Conservation (phyloP, 495 filamentous ascomycete genomes). For the Bryoglossum gracile region DNA sequence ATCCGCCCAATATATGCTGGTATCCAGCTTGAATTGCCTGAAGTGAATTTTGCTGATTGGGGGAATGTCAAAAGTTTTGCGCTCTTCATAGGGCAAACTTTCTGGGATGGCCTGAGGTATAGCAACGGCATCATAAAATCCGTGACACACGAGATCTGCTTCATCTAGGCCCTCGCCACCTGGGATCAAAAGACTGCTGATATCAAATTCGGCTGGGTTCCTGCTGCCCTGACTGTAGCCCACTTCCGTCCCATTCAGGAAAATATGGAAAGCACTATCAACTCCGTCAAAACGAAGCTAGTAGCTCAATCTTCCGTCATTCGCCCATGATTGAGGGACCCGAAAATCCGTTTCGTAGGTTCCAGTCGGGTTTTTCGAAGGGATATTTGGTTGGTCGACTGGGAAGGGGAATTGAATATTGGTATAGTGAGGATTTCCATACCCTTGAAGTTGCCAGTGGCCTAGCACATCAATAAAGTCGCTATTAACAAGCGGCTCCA, state of each 20-base stretch:
- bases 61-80: constrained; percentile 46
- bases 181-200: constrained; percentile 42
- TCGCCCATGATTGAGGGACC: constrained; percentile 31
- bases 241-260: constrained; percentile 53
- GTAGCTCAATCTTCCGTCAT: constrained; percentile 22
- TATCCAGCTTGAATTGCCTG: constrained; percentile 57
- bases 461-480: constrained; percentile 50
- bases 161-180: constrained; percentile 41
- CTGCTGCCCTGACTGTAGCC: constrained; percentile 63
- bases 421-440: constrained; percentile 52
- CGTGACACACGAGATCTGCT: constrained; percentile 64
- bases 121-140: constrained; percentile 48
- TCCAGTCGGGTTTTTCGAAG: constrained; percentile 59
- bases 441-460: constrained; percentile 60
- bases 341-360: constrained; percentile 50
- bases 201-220: constrained; percentile 62
- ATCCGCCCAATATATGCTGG: constrained; percentile 60
- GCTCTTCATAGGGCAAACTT: constrained; percentile 41
- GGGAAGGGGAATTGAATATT: constrained; percentile 59
- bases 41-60: constrained; percentile 47
- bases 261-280: constrained; percentile 60
- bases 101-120: constrained; percentile 38
- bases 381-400: constrained; percentile 51
- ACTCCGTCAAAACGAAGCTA: constrained; percentile 63
- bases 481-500: constrained; percentile 37